A percentile compares a stretch with the other conserved stretches of the same genome.
Evolutionary conservation across 805 yeast genomes (phyloP).

Genomic region (Scheffersomyces spartinae): DNA sequence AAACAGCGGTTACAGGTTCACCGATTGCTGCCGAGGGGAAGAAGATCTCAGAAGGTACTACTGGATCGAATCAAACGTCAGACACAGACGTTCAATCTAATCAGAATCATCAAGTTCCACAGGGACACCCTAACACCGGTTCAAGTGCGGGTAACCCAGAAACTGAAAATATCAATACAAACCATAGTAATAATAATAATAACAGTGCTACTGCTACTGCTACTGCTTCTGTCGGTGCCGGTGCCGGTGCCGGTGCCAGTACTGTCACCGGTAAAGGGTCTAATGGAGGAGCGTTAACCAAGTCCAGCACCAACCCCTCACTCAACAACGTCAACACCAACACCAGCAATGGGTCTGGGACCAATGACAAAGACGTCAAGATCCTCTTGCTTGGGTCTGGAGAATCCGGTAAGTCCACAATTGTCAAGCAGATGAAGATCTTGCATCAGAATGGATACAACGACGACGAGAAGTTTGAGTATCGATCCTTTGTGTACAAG

Average conservation of each 20-base stretch:
- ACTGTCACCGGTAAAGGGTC: background rate
- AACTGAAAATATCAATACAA: no score
- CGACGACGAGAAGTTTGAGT: constrained; percentile 60
- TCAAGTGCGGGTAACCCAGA: no score
- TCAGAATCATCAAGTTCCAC: no score
- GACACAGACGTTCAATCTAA: no score
- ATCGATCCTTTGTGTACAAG: constrained; percentile 67
- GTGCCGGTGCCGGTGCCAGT: constrained; percentile 1
- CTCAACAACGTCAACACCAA: background rate
- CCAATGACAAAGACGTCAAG: constrained; percentile 41
- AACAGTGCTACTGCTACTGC: no score
- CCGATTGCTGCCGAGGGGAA: no score
- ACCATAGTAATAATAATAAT: no score
- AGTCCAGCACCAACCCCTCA: constrained; percentile 1
- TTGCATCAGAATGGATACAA: constrained; percentile 63
- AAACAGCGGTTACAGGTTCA: no score
- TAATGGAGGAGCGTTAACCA: constrained; percentile 1
- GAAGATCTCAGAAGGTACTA: no score
- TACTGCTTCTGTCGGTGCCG: constrained; percentile 1
- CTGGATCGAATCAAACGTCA: no score
- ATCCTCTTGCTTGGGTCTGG: constrained; percentile 81
- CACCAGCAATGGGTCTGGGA: background rate
- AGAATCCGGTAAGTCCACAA: constrained; percentile 73
- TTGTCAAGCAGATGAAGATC: constrained; percentile 73
- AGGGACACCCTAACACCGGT: no score